Percentiles rank a stretch among this genome's conserved stretches.
phyloP scores from a whole-genome alignment of 2,329 filamentous ascomycete genomes.

The Talaromyces sp. region DNA sequence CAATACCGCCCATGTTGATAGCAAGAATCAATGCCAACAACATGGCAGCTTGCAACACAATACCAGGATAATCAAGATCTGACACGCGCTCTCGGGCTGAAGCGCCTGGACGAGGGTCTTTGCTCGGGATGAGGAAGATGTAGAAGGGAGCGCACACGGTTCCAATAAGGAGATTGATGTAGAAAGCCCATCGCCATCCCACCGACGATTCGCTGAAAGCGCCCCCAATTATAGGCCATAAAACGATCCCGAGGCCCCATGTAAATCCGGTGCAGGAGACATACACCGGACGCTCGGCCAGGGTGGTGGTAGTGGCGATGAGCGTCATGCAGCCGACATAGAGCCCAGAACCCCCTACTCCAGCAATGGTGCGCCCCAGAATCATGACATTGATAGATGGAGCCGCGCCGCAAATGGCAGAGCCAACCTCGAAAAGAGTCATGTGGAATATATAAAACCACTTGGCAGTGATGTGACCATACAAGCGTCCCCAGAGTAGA shows the following conservation, averaged over 20 bases:
- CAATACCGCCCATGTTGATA: conserved; percentile 47
- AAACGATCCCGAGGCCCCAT: conserved; percentile 33
- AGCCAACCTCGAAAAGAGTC: conserved; percentile 25
- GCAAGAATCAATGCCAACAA: conserved; percentile 20
- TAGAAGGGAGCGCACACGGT: conserved; percentile 41
- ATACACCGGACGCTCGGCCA: conserved; percentile 28
- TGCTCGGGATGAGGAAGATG: conserved; percentile 39
- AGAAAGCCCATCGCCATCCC: conserved; percentile 32
- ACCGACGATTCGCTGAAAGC: conserved; percentile 27
- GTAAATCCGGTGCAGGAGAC: conserved; percentile 28
- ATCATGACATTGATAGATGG: conserved; percentile 47
- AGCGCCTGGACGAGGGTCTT: conserved; percentile 20
- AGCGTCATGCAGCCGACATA: conserved; percentile 29
- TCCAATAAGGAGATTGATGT: conserved; percentile 51
- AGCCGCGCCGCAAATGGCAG: conserved; percentile 35
- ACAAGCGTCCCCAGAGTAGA: background rate
- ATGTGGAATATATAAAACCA: background rate
- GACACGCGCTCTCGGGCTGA: conserved; percentile 19
- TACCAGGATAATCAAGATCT: conserved; percentile 40
- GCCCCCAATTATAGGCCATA: conserved; percentile 38
- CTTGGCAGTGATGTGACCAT: background rate
- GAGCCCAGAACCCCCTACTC: conserved; percentile 30
- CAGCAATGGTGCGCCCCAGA: conserved; percentile 32
- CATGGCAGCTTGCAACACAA: conserved; percentile 28
- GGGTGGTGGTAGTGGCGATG: conserved; percentile 21